Evolutionary conservation across 2,329 filamentous ascomycete species (phyloP).

Genomic region (Albifimbria verrucaria): DNA sequence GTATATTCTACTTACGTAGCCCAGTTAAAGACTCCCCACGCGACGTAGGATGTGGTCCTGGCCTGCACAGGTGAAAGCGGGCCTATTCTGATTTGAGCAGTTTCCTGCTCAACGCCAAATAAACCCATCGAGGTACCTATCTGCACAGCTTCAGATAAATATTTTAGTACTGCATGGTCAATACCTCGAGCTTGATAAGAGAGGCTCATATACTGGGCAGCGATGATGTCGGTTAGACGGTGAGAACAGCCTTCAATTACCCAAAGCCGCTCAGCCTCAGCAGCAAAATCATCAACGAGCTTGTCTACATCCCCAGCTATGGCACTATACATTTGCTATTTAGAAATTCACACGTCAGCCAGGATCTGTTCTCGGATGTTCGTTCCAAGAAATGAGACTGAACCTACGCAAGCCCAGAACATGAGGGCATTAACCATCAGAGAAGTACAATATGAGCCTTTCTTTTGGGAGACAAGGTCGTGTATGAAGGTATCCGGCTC

Average conservation of each 20-base stretch:
- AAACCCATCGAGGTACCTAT: constrained; percentile 28
- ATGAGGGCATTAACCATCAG: neutral
- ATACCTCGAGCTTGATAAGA: neutral
- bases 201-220: neutral
- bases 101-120: constrained; percentile 16
- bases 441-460: neutral
- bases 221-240: neutral
- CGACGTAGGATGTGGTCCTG: constrained; percentile 16
- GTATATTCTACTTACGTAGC: constrained; percentile 25
- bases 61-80: constrained; percentile 1
- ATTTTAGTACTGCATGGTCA: neutral
- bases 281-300: neutral
- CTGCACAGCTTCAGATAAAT: neutral
- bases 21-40: constrained; percentile 35
- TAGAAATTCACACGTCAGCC: neutral
- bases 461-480: neutral
- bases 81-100: constrained; percentile 5
- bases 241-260: neutral
- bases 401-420: neutral
- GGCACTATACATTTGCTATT: neutral
- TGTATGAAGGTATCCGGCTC: neutral
- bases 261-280: neutral
- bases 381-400: neutral
- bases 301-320: neutral
- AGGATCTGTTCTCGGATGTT: neutral